phyloP scores from a whole-genome alignment of 164 flowering plant genomes.

The Annona squamosa region DNA sequence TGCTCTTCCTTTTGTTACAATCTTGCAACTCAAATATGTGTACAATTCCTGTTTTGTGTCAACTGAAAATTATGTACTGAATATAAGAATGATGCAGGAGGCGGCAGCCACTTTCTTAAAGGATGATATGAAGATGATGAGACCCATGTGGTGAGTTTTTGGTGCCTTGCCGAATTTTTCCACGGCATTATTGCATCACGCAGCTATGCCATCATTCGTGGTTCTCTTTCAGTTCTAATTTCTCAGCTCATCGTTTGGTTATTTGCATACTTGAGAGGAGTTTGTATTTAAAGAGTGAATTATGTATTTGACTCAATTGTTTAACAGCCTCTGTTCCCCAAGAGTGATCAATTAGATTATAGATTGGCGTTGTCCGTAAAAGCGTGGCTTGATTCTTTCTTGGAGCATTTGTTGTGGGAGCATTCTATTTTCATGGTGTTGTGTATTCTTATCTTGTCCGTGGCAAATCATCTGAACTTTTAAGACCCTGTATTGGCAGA shows the following conservation, averaged over 20 bases:
- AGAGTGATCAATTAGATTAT: background rate
- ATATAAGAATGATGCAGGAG: slow-evolving; percentile 37
- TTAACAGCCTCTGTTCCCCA: background rate
- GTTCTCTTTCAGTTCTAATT: background rate
- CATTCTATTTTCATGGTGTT: too few relatives aligned
- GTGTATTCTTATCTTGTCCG: too few relatives aligned
- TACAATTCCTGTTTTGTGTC: too few relatives aligned
- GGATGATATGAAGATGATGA: background rate
- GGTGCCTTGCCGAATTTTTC: slow-evolving; percentile 20
- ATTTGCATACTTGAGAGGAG: background rate
- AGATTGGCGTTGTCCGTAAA: background rate
- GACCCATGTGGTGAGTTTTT: slow-evolving; percentile 4
- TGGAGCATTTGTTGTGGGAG: too few relatives aligned
- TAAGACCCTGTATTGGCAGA: too few relatives aligned
- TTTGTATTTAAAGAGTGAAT: background rate
- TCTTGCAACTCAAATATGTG: background rate
- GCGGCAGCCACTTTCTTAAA: slow-evolving; percentile 55
- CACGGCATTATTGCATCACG: slow-evolving; percentile 13
- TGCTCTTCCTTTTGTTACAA: background rate
- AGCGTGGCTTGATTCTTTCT: background rate
- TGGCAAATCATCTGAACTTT: too few relatives aligned
- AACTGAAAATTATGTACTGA: background rate
- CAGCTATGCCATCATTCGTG: background rate
- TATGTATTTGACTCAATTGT: background rate
- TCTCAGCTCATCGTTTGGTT: background rate